Evolutionary conservation across 2,329 filamentous ascomycete genomes (phyloP).

Genomic region (Fusarium ramigenum): DNA sequence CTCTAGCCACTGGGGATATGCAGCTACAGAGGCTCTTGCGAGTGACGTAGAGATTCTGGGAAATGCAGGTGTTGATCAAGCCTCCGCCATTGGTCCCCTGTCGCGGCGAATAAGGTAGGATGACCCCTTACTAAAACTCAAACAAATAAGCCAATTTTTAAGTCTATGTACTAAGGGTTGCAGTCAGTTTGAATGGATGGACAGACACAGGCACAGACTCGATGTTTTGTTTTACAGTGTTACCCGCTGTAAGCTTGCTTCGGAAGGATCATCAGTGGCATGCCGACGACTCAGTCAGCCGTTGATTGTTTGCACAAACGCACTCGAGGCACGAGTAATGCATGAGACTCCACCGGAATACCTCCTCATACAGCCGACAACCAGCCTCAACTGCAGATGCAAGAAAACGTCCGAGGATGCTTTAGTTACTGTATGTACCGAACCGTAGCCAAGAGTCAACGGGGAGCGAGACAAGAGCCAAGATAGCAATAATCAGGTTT

Average conservation of each 20-base stretch:
- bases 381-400: neutral
- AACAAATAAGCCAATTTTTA: conserved; percentile 39
- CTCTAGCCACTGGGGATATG: conserved; percentile 4
- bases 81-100: conserved; percentile 1
- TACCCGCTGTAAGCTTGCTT: conserved; percentile 14
- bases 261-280: neutral
- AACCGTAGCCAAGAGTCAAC: neutral
- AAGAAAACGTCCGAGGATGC: neutral
- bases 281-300: neutral
- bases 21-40: conserved; percentile 12
- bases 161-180: conserved; percentile 21
- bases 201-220: neutral
- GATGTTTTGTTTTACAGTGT: conserved; percentile 9
- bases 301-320: neutral
- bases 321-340: neutral
- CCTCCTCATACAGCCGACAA: neutral
- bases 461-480: conserved; percentile 11
- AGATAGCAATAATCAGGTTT: conserved; percentile 13
- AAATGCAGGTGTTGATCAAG: conserved; percentile 19
- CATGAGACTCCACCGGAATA: neutral
- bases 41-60: neutral
- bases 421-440: neutral
- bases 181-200: neutral
- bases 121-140: conserved; percentile 32
- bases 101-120: neutral